Evolutionary conservation across 1,284 basidiomycete genomes (phyloP), one percentile per base, ranked within the genome.

Genomic region (Phlebopus sp.): DNA sequence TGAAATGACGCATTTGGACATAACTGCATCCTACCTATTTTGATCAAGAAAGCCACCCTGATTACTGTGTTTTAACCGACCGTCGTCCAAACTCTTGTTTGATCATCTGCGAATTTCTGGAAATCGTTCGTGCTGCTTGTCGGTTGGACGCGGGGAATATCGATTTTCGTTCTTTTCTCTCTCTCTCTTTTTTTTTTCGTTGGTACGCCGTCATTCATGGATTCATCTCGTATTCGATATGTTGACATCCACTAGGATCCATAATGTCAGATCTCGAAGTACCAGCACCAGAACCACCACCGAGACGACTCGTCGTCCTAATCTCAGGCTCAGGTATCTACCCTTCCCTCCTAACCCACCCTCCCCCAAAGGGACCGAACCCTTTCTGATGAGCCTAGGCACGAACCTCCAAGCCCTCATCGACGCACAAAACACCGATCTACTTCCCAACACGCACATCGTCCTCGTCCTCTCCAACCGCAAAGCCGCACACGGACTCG

Each of bases 381-480:
- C 32, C 31, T 2, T 17, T 30, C 55, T n/a, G n/a, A n/a, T 54
- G 48, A 27, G 18, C 39, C 30, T 57, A 97, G 94, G 96, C 36
- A 89, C 90, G 25, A 99, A 99, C 70, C 81, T 99, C 19, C 95
- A 98, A 71, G 95, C 96, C 0, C 78, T 99, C 50, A 92, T 99
- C 60, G 90, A 97, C 67, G 92, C 94, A 5, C 80, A 76, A 55
- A 74, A 80, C 58, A 81, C 87, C 13, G 70, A 78, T 42, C 66
- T 78, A 13, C 75, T 91, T 36, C 86, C 92, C 21, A 68, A 84
- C 52, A 75, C 87, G 1, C 69, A 77, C 43, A 90, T 99, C 65
- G 77, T 77, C 37, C 81, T 88, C 56, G 96, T 99, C 34, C 70
- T 99, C 49, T 97, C 96, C 1, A 97, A 96, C 63, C 81, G 93